Percentiles rank a stretch among this genome's conserved stretches.
phyloP scores from a whole-genome alignment of 306 rosid genomes.

The Erythrophleum fordii region DNA sequence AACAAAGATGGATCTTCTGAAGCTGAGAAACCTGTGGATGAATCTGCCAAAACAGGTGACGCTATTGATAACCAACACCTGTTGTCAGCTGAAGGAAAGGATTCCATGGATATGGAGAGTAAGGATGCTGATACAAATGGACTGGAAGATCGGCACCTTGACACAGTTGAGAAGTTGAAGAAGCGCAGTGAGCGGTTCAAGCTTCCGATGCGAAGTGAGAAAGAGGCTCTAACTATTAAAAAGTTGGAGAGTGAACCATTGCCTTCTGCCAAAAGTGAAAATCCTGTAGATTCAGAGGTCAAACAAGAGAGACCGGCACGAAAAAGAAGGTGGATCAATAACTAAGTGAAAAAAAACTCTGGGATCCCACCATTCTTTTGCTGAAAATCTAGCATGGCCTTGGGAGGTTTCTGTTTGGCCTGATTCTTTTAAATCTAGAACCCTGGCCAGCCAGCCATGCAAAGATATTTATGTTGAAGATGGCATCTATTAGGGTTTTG shows the following conservation, averaged over 20 bases:
- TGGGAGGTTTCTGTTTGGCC: constrained; percentile 38
- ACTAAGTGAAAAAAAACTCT: constrained; percentile 42
- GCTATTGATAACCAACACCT: constrained; percentile 51
- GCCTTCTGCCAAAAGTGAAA: constrained; percentile 62
- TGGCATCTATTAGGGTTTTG: constrained; percentile 46
- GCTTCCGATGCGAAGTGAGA: constrained; percentile 94
- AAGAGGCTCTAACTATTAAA: constrained; percentile 61
- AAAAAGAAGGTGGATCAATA: constrained; percentile 90
- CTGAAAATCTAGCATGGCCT: constrained; percentile 34
- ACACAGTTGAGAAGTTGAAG: constrained; percentile 96
- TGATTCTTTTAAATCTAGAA: constrained; percentile 37
- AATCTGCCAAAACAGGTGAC: constrained; percentile 54
- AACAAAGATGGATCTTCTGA: constrained; percentile 57
- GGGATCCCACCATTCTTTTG: constrained; percentile 28
- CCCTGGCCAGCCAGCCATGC: constrained; percentile 37
- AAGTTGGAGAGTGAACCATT: constrained; percentile 77
- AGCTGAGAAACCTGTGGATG: constrained; percentile 63
- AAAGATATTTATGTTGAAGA: constrained; percentile 27
- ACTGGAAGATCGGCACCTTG: constrained; percentile 69
- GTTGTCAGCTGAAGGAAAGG: no score
- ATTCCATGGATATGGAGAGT: constrained; percentile 61
- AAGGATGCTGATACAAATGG: constrained; percentile 63
- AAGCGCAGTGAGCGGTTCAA: constrained; percentile 96
- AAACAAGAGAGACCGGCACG: constrained; percentile 95
- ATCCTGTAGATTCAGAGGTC: constrained; percentile 64